Conservation (phyloP, 2,329 filamentous ascomycete genomes). For the Aschersonia sp. region DNA sequence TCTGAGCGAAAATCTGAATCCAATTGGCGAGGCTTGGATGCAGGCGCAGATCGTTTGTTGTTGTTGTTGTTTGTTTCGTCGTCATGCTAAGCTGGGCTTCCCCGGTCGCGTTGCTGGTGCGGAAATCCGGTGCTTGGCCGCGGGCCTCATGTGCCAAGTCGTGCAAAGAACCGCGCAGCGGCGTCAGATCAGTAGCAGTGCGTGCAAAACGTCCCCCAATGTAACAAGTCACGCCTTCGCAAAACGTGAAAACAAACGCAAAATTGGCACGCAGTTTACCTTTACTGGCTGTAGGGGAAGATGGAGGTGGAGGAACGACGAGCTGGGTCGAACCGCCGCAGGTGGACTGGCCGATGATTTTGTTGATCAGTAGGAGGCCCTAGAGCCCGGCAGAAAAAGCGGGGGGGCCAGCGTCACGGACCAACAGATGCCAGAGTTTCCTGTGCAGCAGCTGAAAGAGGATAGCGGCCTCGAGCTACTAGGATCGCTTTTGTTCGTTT, state of each 20-base stretch:
- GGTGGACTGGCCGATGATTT: conserved; percentile 11
- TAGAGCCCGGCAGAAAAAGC: conserved; percentile 4
- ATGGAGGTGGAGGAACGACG: conserved; percentile 6
- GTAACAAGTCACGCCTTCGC: not conserved
- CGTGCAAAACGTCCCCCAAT: not conserved
- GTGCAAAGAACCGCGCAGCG: too few species aligned
- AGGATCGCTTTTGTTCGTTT: not conserved
- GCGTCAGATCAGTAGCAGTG: too few species aligned
- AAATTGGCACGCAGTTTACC: conserved; percentile 2
- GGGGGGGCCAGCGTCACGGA: conserved; percentile 8
- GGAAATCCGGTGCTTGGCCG: too few species aligned
- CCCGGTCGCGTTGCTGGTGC: too few species aligned
- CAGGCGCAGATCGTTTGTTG: too few species aligned
- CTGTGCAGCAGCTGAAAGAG: not conserved
- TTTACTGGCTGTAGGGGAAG: conserved; percentile 4
- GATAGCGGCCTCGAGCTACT: not conserved
- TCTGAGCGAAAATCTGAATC: too few species aligned
- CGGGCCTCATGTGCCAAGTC: too few species aligned
- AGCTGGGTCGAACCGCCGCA: conserved; percentile 7
- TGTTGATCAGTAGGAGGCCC: conserved; percentile 9
- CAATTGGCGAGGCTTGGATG: too few species aligned
- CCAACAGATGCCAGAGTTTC: conserved; percentile 2
- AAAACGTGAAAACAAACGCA: not conserved
- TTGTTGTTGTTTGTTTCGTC: too few species aligned
- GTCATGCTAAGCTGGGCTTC: too few species aligned